These are phyloP conservation scores for Scheffersomyces cryptocercus DNA, from an alignment of 1,139 yeast genomes.

Conservation along the genomic window DNA sequence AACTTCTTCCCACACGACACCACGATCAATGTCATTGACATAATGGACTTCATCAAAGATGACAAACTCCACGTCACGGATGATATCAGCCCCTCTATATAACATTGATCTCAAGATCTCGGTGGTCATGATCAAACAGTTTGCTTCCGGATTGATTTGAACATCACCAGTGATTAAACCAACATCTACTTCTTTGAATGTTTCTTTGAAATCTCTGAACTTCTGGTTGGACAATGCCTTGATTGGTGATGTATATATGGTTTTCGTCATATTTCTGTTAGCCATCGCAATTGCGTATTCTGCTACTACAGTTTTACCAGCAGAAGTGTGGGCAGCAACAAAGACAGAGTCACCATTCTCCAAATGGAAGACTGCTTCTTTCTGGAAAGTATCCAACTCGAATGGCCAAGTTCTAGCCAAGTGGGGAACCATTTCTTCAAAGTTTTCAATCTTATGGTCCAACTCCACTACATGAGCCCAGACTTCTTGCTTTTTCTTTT, in stretches of 20 bases:
- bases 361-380: constrained; percentile 93
- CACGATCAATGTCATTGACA: constrained; percentile 94
- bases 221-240: constrained; percentile 93
- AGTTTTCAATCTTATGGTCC: constrained; percentile 79
- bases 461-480: constrained; percentile 98
- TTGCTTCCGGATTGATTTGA: constrained; percentile 95
- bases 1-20: constrained; percentile 99
- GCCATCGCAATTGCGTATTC: constrained; percentile 96
- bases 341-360: constrained; percentile 98
- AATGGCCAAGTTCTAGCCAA: constrained; percentile 95
- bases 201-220: constrained; percentile 85
- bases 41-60: constrained; percentile 98
- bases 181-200: constrained; percentile 78
- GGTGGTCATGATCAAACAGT: constrained; percentile 96
- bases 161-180: constrained; percentile 98
- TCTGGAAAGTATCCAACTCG: constrained; percentile 91
- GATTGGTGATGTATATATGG: constrained; percentile 91
- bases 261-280: constrained; percentile 83
- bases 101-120: constrained; percentile 94
- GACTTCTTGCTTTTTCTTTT: constrained; percentile 47
- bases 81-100: constrained; percentile 92
- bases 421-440: constrained; percentile 83
- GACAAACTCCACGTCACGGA: constrained; percentile 96
- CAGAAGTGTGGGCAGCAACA: constrained; percentile 97
- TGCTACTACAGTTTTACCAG: constrained; percentile 91